Evolutionary conservation across 2,329 filamentous ascomycete genomes (phyloP).

Genomic region (Talaromyces pinophilus): DNA sequence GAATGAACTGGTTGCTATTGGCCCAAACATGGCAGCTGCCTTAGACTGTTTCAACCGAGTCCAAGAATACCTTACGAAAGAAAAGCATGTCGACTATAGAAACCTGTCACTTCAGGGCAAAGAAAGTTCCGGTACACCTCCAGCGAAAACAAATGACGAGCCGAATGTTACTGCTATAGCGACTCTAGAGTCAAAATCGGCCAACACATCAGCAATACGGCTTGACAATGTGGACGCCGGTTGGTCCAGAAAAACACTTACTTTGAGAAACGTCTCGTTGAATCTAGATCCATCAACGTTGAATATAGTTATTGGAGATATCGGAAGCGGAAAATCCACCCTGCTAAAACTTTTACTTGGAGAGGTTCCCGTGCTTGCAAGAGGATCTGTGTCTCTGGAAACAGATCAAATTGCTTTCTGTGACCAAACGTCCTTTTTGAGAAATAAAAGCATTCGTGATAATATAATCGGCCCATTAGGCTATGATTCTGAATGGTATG

Average conservation of each 20-base stretch:
- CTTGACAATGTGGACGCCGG: conserved; percentile 15
- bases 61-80: conserved; percentile 35
- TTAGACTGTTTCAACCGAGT: conserved; percentile 46
- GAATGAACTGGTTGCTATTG: conserved; percentile 28
- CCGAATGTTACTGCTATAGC: not conserved
- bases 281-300: conserved; percentile 46
- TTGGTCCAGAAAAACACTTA: conserved; percentile 34
- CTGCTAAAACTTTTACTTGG: conserved; percentile 50
- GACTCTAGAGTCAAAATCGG: not conserved
- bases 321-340: conserved; percentile 56
- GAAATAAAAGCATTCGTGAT: conserved; percentile 35
- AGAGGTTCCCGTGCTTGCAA: conserved; percentile 38
- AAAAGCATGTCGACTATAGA: conserved; percentile 16
- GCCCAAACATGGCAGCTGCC: conserved; percentile 40
- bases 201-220: conserved; percentile 1
- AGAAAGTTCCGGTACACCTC: not conserved
- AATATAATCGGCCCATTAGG: conserved; percentile 32
- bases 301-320: conserved; percentile 53
- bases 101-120: not conserved
- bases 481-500: conserved; percentile 35
- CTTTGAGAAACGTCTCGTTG: conserved; percentile 45
- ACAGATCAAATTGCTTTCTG: conserved; percentile 42
- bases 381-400: conserved; percentile 37
- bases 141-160: not conserved
- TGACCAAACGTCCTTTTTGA: conserved; percentile 35